phyloP scores from a whole-genome alignment of 108 stramenopile species.

The Phaeodactylum tricornutum region DNA sequence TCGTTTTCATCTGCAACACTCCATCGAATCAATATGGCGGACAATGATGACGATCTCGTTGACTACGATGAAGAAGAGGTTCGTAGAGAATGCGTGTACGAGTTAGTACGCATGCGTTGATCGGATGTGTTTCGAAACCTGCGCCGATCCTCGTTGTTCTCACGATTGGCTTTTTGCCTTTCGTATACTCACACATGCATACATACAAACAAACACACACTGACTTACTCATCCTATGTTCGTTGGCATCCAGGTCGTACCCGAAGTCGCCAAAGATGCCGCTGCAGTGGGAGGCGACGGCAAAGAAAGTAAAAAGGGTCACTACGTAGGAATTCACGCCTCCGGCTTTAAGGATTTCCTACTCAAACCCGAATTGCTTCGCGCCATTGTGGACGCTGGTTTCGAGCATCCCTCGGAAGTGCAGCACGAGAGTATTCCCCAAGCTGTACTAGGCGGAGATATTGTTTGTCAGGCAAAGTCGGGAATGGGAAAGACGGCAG shows the following conservation, averaged over 20 bases:
- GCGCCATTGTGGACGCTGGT: slow-evolving; percentile 98
- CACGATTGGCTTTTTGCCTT: background rate
- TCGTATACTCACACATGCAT: too few relatives aligned
- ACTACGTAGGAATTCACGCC: slow-evolving; percentile 98
- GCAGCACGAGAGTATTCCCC: slow-evolving; percentile 98
- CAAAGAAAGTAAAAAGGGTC: slow-evolving; percentile 88
- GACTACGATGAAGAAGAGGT: slow-evolving; percentile 88
- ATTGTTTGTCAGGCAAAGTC: slow-evolving; percentile 99
- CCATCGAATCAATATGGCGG: too few relatives aligned
- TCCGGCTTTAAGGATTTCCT: slow-evolving; percentile 99
- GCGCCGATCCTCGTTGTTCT: background rate
- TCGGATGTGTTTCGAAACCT: too few relatives aligned
- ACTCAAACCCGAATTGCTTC: slow-evolving; percentile 96
- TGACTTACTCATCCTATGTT: too few relatives aligned
- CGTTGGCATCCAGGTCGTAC: slow-evolving; percentile 56
- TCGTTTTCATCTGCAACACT: too few relatives aligned
- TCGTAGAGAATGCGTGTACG: too few relatives aligned
- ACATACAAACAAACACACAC: too few relatives aligned
- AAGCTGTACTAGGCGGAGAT: slow-evolving; percentile 98
- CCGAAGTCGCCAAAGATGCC: slow-evolving; percentile 56
- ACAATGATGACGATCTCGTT: slow-evolving; percentile 82
- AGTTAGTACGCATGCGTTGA: too few relatives aligned
- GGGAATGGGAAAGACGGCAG: slow-evolving; percentile 99
- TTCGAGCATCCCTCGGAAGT: slow-evolving; percentile 99
- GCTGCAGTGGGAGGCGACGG: slow-evolving; percentile 29